A percentile compares a stretch with the other conserved stretches of the same genome.
Conservation (phyloP, 306 rosid species). For the Mimosa bimucronata region DNA sequence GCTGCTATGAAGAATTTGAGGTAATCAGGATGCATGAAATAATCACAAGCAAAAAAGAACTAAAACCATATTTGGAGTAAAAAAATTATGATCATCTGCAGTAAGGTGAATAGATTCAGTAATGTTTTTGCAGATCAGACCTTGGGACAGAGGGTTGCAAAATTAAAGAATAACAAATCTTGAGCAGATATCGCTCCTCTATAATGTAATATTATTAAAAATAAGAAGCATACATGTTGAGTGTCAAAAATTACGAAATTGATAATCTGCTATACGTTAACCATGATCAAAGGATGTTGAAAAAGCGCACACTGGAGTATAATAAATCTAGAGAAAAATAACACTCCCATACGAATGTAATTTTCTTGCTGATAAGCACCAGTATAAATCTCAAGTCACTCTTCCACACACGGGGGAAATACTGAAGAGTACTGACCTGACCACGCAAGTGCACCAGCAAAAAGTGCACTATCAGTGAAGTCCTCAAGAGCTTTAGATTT, state of each 20-base stretch:
- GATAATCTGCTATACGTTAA: background rate
- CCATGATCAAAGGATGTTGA: background rate
- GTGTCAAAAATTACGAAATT: background rate
- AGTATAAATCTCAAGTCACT: slow-evolving; percentile 1
- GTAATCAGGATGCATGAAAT: slow-evolving; percentile 33
- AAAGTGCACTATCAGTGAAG: background rate
- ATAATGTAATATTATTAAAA: background rate
- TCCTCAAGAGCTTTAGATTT: background rate
- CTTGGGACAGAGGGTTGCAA: background rate
- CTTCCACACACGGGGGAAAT: background rate
- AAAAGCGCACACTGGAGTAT: background rate
- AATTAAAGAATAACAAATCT: background rate
- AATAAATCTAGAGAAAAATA: background rate
- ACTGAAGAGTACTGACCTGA: background rate
- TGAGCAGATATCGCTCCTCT: background rate
- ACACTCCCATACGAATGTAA: background rate
- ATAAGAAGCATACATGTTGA: background rate
- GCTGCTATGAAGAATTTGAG: slow-evolving; percentile 56
- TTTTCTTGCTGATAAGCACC: background rate
- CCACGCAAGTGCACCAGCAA: background rate
- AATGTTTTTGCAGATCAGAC: background rate
- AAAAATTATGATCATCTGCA: background rate
- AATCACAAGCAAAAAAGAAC: background rate
- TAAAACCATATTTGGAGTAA: background rate
- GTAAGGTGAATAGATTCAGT: background rate